Conservation (phyloP, 2,329 filamentous ascomycete species). For the Fusarium sp. region DNA sequence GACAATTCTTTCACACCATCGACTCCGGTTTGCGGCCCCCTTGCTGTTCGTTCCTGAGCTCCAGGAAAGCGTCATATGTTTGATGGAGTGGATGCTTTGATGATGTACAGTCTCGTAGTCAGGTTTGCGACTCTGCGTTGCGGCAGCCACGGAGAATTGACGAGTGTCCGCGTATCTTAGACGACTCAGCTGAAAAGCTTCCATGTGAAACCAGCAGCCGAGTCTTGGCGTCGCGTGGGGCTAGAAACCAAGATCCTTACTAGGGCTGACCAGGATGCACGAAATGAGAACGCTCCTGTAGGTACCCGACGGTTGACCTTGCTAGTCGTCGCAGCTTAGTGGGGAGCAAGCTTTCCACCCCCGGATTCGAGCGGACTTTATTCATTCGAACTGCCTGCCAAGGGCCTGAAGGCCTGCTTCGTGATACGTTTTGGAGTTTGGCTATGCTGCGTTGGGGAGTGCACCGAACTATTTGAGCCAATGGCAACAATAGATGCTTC, state of each 20-base stretch:
- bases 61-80: not conserved
- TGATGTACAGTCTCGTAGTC: constrained; percentile 8
- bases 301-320: constrained; percentile 33
- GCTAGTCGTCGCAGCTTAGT: constrained; percentile 42
- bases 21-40: not conserved
- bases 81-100: constrained; percentile 7
- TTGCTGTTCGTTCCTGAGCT: not conserved
- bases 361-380: constrained; percentile 36
- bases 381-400: constrained; percentile 25
- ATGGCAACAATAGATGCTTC: constrained; percentile 3
- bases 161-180: not conserved
- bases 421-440: constrained; percentile 26
- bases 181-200: constrained; percentile 16
- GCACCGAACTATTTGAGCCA: constrained; percentile 23
- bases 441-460: constrained; percentile 16
- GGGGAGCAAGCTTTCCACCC: constrained; percentile 40
- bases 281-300: constrained; percentile 36
- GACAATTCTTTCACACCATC: not conserved
- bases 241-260: constrained; percentile 26
- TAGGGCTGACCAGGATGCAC: constrained; percentile 41
- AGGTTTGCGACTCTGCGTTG: not conserved
- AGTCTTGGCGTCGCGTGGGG: constrained; percentile 38
- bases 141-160: not conserved
- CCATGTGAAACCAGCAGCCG: constrained; percentile 22
- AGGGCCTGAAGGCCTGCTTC: constrained; percentile 4